Percentiles rank a stretch among this genome's conserved stretches.
phyloP scores from a whole-genome alignment of 1,139 yeast genomes.

The Pichia sp. region DNA sequence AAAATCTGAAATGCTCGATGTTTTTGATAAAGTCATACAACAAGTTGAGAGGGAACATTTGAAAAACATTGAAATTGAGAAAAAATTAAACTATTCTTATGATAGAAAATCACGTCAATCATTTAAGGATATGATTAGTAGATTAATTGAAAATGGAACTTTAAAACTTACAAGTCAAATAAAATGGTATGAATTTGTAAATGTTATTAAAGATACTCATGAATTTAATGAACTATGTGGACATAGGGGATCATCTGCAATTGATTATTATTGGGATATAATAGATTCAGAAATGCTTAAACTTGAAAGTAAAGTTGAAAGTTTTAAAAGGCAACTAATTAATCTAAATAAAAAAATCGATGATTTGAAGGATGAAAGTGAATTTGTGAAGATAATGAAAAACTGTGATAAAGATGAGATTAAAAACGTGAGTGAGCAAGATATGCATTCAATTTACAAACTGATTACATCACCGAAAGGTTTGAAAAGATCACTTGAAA shows the following conservation, averaged over 20 bases:
- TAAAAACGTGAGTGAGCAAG: slow-evolving; percentile 17
- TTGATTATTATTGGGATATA: slow-evolving; percentile 73
- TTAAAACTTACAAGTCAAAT: slow-evolving; percentile 47
- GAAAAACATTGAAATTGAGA: slow-evolving; percentile 32
- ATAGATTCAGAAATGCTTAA: slow-evolving; percentile 57
- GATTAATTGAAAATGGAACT: slow-evolving; percentile 24
- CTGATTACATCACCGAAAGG: neutral
- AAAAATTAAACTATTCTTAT: slow-evolving; percentile 39
- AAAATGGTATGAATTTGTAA: slow-evolving; percentile 53
- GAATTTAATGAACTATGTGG: slow-evolving; percentile 64
- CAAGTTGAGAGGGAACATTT: slow-evolving; percentile 36
- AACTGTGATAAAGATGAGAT: slow-evolving; percentile 20
- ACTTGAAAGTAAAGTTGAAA: slow-evolving; percentile 53
- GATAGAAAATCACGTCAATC: slow-evolving; percentile 65
- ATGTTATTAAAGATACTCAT: slow-evolving; percentile 48
- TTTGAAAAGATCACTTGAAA: slow-evolving; percentile 24
- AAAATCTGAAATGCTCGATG: slow-evolving; percentile 53
- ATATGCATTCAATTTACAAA: slow-evolving; percentile 19
- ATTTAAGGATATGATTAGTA: slow-evolving; percentile 43
- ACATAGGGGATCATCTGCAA: slow-evolving; percentile 71
- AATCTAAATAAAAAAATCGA: slow-evolving; percentile 24
- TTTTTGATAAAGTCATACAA: slow-evolving; percentile 46
- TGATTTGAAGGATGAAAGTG: slow-evolving; percentile 7
- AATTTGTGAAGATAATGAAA: slow-evolving; percentile 21
- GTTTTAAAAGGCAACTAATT: slow-evolving; percentile 47